Evolutionary conservation across 306 rosid species (phyloP), one percentile per base, ranked within the genome.

Genomic region (Carpinus fangiana): DNA sequence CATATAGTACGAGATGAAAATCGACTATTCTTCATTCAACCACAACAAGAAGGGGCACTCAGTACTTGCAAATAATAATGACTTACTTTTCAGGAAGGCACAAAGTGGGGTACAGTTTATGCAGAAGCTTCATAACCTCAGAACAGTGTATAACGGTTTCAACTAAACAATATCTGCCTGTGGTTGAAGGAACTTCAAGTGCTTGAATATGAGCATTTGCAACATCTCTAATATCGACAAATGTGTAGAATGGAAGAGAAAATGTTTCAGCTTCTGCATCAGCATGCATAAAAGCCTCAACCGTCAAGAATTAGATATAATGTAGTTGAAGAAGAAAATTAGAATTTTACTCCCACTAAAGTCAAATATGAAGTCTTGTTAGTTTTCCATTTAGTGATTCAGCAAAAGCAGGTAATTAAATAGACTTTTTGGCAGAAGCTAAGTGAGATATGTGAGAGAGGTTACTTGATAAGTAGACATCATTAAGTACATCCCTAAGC

Each of bases 211-310:
- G 98, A 9, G 97, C 96, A 3, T 82, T 73, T 45, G 91, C 94
- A 55, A 92, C 98, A 81, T 94, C 96, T 82, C 88, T 94, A 46
- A 94, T 93, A 43, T 92, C 68, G 16, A 92, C 84, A 96, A 89
- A 94, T 73, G 90, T 87, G 54, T 76, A 43, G 70, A 62, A 47
- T 12, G 4, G 10, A 73, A 90, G 86, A 20, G 80, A 85, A 83
- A 76, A 92, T 66, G 83, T 82, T 73, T 76, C 73, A 23, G 84
- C 57, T 77, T 96, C 98, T 94, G 81, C 82, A 82, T 96, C 98
- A 92, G 81, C 82, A 82, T 73, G 78, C 65, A 59, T 26, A 59
- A 59, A 59, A 59, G 52, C 52, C 52, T 48, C 14, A 48, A 48
- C 52, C 11, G 52, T 11, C 52, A 11, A 3, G 52, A 48, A 48